Evolutionary conservation across 345 rosid species (phyloP), one percentile per base, ranked within the genome.

Genomic region (Adansonia digitata): DNA sequence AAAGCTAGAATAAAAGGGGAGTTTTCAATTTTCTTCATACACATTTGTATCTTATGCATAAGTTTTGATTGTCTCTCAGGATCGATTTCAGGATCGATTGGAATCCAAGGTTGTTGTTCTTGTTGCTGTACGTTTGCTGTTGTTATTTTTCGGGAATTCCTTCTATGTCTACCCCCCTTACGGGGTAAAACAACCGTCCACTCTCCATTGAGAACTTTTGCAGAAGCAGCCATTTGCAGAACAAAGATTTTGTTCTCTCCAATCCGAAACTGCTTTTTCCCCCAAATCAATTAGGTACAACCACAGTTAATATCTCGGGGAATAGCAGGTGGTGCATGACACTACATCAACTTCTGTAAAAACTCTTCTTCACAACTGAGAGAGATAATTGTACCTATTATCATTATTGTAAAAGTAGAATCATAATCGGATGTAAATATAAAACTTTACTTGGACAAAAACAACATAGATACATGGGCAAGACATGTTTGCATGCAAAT

Each of bases 171-270:
- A 57, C 90, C 85, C 29, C 90, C 85, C 29, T 83, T 83, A 52
- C 84, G 86, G 63, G 87, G 90, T 71, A 81, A 75, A 71, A 94
- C 99, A 57, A 90, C 74, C n/a, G 86, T 88, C 99, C 98, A 95
- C 29, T 89, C 97, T 72, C 80, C 96, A 31, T 67, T 42, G n/a
- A 74, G 70, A 42, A 64, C 66, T 80, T 86, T 79, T 0, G 82
- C 82, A 70, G 92, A 79, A 48, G 91, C 64, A 57, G 80, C 79
- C 92, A 90, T 89, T 34, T n/a, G 9, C 17, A 20, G 48, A 29
- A 43, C 34, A 62, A 42, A 56, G 29, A 75, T 20, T 26, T 24
- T 66, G 52, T 31, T 48, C 27, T n/a, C 74, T 60, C 12, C 35
- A 40, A 39, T 65, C 53, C 5, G 12, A 55, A 60, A 29, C 20